phyloP scores from a whole-genome alignment of 78 protist species.

The Planoprotostelium fungivorum region DNA sequence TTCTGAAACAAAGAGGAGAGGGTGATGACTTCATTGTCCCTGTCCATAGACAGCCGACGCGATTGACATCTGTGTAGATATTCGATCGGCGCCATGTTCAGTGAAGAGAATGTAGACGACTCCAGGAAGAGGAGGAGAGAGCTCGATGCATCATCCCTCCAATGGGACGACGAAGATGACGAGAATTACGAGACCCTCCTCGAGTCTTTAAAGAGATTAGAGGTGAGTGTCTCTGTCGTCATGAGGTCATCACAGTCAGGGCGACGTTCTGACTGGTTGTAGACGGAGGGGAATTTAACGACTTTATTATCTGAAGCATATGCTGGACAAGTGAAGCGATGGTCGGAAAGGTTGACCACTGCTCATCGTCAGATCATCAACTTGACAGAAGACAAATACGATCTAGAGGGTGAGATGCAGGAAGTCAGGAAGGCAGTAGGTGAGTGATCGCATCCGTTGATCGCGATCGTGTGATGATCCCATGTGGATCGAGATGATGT shows the following conservation, averaged over 20 bases:
- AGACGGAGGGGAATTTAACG: not conserved
- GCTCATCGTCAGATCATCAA: not conserved
- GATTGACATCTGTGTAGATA: no score
- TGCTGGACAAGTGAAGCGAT: not conserved
- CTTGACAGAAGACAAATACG: not conserved
- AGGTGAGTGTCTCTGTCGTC: not conserved
- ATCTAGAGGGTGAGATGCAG: not conserved
- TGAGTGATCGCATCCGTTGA: no score
- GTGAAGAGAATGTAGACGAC: not conserved
- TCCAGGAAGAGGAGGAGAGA: not conserved
- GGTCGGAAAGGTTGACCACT: not conserved
- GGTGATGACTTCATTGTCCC: no score
- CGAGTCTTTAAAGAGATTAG: not conserved
- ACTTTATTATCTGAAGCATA: not conserved
- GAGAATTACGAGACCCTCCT: not conserved
- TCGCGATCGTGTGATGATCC: not conserved
- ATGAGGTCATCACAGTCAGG: not conserved
- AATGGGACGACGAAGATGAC: not conserved
- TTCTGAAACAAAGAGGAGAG: no score
- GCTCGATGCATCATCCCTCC: not conserved
- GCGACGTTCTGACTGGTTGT: not conserved
- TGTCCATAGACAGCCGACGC: no score
- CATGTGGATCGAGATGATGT: not conserved
- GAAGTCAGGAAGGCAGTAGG: not conserved
- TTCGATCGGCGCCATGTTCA: not conserved